Conservation (phyloP, 495 filamentous ascomycete genomes). For the Tuber aestivum region DNA sequence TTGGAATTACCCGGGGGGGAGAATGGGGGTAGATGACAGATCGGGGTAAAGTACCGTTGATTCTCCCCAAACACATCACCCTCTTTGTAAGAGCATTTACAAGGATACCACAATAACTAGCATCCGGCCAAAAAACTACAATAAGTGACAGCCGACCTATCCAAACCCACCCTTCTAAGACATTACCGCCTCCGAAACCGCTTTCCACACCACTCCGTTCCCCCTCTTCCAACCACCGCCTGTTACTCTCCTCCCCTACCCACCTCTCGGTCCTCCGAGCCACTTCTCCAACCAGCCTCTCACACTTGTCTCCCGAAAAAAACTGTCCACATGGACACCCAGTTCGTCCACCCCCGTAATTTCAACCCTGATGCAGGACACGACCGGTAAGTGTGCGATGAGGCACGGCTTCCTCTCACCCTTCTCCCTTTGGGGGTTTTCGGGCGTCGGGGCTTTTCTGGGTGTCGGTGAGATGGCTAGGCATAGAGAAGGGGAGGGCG, state of each 20-base stretch:
- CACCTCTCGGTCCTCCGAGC: constrained; percentile 62
- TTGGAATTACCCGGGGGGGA: no score
- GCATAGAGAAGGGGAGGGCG: not conserved
- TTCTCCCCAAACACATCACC: no score
- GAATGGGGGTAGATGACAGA: no score
- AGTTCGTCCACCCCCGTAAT: constrained; percentile 83
- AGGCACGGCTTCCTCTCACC: constrained; percentile 70
- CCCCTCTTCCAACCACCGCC: not conserved
- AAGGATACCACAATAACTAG: no score
- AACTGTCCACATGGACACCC: constrained; percentile 80
- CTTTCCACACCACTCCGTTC: no score
- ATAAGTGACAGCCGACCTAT: no score
- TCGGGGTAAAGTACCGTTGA: no score
- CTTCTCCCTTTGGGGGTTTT: constrained; percentile 44
- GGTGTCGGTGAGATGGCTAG: not conserved
- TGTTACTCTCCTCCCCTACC: constrained; percentile 52
- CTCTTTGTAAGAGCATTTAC: no score
- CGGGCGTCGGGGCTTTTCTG: not conserved
- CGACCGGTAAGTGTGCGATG: constrained; percentile 57
- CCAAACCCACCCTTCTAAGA: no score
- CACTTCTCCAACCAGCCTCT: constrained; percentile 69
- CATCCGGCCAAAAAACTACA: no score
- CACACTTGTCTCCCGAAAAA: constrained; percentile 62
- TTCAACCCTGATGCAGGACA: constrained; percentile 66
- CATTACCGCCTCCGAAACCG: no score